Conservation (phyloP, 106 monocot species). For the Dioscorea zingiberensis region DNA sequence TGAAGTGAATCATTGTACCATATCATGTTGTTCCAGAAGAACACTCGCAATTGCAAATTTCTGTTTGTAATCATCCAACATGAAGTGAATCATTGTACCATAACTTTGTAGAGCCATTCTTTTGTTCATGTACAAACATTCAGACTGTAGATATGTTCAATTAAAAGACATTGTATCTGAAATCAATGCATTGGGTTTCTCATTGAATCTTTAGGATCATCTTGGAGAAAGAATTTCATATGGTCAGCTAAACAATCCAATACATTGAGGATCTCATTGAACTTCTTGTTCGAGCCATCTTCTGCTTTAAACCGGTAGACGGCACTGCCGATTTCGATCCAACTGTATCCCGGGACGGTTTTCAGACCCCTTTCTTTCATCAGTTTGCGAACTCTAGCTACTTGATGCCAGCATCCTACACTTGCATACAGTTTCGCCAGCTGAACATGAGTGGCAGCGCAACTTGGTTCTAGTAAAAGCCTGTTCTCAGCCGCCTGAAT, state of each 20-base stretch:
- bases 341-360: conserved; percentile 41
- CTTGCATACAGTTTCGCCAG: conserved; percentile 49
- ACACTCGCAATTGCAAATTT: conserved; percentile 19
- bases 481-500: conserved; percentile 48
- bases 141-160: too few relatives aligned
- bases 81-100: too few relatives aligned
- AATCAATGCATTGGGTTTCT: too few relatives aligned
- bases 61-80: not conserved
- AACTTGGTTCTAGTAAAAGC: conserved; percentile 41
- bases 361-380: conserved; percentile 46
- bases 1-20: too few relatives aligned
- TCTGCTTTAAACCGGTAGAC: conserved; percentile 38
- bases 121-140: too few relatives aligned
- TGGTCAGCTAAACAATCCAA: conserved; percentile 32
- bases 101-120: too few relatives aligned
- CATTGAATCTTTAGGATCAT: too few relatives aligned
- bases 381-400: conserved; percentile 33
- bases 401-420: conserved; percentile 27
- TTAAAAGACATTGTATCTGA: too few relatives aligned
- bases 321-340: conserved; percentile 48
- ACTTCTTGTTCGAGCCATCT: conserved; percentile 23
- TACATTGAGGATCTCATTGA: conserved; percentile 23
- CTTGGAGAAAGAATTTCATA: conserved; percentile 24
- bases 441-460: conserved; percentile 44
- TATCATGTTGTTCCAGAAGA: conserved; percentile 8